Percentiles rank a stretch among this genome's conserved stretches.
These are phyloP conservation scores for Spongiforma sp. DNA, from an alignment of 1,284 basidiomycete species.

Conservation along the genomic window DNA sequence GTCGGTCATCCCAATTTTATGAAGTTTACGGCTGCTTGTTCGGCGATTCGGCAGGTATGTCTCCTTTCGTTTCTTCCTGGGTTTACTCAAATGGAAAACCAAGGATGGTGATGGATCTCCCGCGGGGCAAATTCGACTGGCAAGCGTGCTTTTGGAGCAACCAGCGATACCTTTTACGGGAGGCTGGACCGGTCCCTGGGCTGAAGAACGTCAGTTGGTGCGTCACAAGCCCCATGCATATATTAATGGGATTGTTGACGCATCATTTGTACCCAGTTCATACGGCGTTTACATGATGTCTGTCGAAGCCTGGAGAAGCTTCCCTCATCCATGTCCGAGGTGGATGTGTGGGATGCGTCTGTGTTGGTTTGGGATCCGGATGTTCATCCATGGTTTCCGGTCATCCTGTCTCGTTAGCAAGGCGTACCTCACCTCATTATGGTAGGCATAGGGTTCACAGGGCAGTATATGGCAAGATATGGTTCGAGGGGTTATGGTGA, in stretches of 20 bases:
- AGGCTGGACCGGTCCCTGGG: slow-evolving; percentile 45
- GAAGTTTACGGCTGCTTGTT: slow-evolving; percentile 45
- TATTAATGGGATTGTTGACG: background rate
- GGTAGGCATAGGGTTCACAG: too few species aligned
- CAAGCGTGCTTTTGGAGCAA: slow-evolving; percentile 41
- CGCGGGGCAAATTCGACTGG: slow-evolving; percentile 44
- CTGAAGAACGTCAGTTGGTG: slow-evolving; percentile 40
- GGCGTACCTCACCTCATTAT: too few species aligned
- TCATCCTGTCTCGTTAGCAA: too few species aligned
- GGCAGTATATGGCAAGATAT: too few species aligned
- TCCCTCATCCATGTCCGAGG: slow-evolving; percentile 31
- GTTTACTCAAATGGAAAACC: background rate
- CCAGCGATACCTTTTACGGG: slow-evolving; percentile 36
- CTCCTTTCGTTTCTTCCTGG: background rate
- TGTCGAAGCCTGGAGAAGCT: slow-evolving; percentile 39
- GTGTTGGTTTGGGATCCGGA: slow-evolving; percentile 47
- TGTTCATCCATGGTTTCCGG: slow-evolving; percentile 53
- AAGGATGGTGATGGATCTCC: slow-evolving; percentile 26
- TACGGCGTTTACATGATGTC: slow-evolving; percentile 30
- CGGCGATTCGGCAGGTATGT: slow-evolving; percentile 41
- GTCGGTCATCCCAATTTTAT: slow-evolving; percentile 52
- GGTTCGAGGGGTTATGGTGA: too few species aligned
- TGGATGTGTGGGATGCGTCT: slow-evolving; percentile 34
- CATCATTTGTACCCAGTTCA: slow-evolving; percentile 32
- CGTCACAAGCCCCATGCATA: background rate